Percentiles rank a stretch among this genome's conserved stretches.
Conservation (phyloP, 371 early-diverging fungal species). For the Fennellomyces sp. region DNA sequence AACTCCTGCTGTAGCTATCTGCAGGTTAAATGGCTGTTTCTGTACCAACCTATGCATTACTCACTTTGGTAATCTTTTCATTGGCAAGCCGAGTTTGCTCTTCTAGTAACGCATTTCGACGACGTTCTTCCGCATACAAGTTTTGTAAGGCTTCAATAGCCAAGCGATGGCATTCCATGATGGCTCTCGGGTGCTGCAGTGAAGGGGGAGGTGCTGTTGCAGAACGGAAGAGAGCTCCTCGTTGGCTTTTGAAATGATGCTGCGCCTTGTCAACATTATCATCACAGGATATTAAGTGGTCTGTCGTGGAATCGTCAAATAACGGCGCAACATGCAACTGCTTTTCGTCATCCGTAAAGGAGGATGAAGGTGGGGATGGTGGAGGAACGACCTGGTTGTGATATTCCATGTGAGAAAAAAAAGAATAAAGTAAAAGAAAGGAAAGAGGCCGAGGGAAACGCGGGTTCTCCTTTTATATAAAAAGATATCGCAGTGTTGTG, state of each 20-base stretch:
- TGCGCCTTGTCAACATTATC: conserved; percentile 8
- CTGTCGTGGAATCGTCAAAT: background rate
- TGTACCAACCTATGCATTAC: background rate
- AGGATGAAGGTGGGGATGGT: conserved; percentile 8
- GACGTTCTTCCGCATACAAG: conserved; percentile 9
- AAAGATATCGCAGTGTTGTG: background rate
- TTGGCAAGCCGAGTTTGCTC: background rate
- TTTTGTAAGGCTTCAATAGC: conserved; percentile 12
- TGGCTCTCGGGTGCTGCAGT: background rate
- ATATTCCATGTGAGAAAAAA: background rate
- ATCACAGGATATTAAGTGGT: background rate
- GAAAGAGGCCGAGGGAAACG: background rate
- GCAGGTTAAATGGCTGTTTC: background rate
- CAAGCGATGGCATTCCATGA: conserved; percentile 8
- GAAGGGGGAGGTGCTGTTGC: background rate
- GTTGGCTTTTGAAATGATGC: background rate
- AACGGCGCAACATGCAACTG: background rate
- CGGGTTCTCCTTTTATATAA: background rate
- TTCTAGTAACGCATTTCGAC: background rate
- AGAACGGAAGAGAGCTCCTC: background rate
- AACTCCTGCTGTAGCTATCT: conserved; percentile 11
- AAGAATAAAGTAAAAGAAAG: background rate
- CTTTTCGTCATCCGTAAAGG: conserved; percentile 8
- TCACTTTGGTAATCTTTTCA: conserved; percentile 7
- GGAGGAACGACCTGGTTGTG: conserved; percentile 1